Evolutionary conservation across 306 rosid species (phyloP).

Genomic region (Prunus kanzakura): DNA sequence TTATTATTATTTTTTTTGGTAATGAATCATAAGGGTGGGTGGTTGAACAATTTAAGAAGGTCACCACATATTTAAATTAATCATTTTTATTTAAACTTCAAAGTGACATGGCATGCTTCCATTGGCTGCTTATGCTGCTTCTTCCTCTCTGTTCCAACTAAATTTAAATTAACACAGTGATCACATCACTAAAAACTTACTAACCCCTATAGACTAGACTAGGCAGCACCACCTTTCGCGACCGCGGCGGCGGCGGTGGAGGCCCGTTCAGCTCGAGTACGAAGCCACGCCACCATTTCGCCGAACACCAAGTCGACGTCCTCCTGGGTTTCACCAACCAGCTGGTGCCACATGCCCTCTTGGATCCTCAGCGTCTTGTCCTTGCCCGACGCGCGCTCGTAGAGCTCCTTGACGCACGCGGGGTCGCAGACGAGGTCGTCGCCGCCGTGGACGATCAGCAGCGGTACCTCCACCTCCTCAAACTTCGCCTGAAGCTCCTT

Average conservation of each 20-base stretch:
- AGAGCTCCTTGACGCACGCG: conserved; percentile 65
- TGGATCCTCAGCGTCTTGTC: conserved; percentile 81
- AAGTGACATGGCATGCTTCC: conserved; percentile 7
- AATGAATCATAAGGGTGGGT: too few relatives aligned
- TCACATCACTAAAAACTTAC: conserved; percentile 21
- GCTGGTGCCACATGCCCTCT: conserved; percentile 89
- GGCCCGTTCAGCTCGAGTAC: conserved; percentile 29
- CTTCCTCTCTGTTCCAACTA: neutral
- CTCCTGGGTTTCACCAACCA: conserved; percentile 62
- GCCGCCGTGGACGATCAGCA: conserved; percentile 71
- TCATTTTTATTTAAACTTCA: neutral
- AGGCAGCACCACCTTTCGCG: conserved; percentile 2
- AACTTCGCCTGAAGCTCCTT: conserved; percentile 73
- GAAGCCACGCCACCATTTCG: conserved; percentile 74
- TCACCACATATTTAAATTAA: too few relatives aligned
- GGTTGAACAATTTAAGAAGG: too few relatives aligned
- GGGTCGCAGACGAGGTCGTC: conserved; percentile 84
- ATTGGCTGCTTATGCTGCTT: conserved; percentile 37
- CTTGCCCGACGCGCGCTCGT: conserved; percentile 63
- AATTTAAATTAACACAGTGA: neutral
- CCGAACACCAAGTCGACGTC: conserved; percentile 66
- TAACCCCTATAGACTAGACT: neutral
- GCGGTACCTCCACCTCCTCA: conserved; percentile 81
- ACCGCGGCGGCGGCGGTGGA: conserved; percentile 23
- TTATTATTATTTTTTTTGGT: too few relatives aligned